phyloP scores from a whole-genome alignment of 2,329 filamentous ascomycete genomes.

The Pleurostoma richardsiae region DNA sequence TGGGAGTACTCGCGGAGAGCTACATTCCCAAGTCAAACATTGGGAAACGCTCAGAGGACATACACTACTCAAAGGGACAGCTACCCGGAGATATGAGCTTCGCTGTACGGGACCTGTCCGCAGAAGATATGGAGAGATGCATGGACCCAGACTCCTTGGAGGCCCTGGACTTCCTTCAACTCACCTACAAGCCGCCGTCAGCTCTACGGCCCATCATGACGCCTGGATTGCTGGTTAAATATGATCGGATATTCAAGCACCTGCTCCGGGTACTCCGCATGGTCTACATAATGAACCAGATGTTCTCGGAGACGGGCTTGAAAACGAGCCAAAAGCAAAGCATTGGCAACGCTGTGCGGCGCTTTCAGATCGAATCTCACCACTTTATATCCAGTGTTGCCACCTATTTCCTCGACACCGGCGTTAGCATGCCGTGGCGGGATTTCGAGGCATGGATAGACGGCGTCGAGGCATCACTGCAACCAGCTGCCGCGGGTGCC shows the following conservation, averaged over 20 bases:
- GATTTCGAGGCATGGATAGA: constrained; percentile 63
- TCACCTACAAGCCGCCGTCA: constrained; percentile 75
- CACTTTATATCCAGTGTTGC: constrained; percentile 72
- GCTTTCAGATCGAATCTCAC: constrained; percentile 71
- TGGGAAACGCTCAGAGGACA: too few species aligned
- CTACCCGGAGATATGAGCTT: constrained; percentile 75
- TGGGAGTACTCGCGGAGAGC: constrained; percentile 77
- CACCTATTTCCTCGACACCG: constrained; percentile 76
- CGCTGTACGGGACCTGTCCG: constrained; percentile 73
- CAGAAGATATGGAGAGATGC: constrained; percentile 75
- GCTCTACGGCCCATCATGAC: constrained; percentile 73
- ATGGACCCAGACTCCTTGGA: constrained; percentile 78
- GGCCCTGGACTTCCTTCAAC: constrained; percentile 85
- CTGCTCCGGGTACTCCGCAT: constrained; percentile 74
- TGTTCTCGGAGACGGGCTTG: constrained; percentile 46
- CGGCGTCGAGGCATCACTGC: constrained; percentile 54
- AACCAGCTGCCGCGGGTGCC: constrained; percentile 26
- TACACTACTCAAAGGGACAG: constrained; percentile 8
- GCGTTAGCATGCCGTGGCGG: constrained; percentile 68
- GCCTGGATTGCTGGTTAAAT: constrained; percentile 63
- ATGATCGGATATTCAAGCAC: constrained; percentile 79
- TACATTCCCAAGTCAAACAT: constrained; percentile 37
- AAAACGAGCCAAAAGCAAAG: constrained; percentile 18
- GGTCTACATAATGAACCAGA: constrained; percentile 66
- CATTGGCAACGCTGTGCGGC: constrained; percentile 37